These are phyloP conservation scores for Populus deltoides DNA, from an alignment of 345 rosid genomes.

Conservation along the genomic window DNA sequence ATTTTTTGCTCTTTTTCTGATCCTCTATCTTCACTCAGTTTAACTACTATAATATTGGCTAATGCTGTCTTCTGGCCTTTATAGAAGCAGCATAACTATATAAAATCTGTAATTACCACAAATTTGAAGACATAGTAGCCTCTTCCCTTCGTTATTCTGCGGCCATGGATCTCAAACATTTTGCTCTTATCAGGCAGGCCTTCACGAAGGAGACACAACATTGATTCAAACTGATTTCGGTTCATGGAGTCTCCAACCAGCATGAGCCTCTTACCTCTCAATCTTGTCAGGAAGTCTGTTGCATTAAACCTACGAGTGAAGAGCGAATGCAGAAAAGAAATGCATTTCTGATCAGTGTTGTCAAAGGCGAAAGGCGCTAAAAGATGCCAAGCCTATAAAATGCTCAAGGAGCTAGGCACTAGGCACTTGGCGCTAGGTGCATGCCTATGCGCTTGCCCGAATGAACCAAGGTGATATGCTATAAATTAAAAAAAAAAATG, in stretches of 20 bases:
- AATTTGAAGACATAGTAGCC: slow-evolving; percentile 76
- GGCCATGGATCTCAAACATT: slow-evolving; percentile 78
- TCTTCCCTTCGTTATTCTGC: slow-evolving; percentile 80
- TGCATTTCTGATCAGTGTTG: not conserved
- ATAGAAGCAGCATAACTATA: slow-evolving; percentile 13
- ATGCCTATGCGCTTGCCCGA: too few relatives aligned
- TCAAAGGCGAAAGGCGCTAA: too few relatives aligned
- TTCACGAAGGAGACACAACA: slow-evolving; percentile 79
- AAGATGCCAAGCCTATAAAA: too few relatives aligned
- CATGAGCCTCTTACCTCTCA: slow-evolving; percentile 78
- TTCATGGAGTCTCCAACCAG: slow-evolving; percentile 97
- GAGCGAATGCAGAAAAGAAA: slow-evolving; percentile 32
- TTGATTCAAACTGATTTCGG: slow-evolving; percentile 86
- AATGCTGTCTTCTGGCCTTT: not conserved
- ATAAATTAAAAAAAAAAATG: too few relatives aligned
- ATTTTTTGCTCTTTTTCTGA: not conserved
- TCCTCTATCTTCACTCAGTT: not conserved
- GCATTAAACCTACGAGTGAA: slow-evolving; percentile 82
- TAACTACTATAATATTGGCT: not conserved
- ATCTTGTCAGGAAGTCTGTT: slow-evolving; percentile 79
- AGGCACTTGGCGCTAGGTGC: too few relatives aligned
- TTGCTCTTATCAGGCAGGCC: slow-evolving; percentile 61
- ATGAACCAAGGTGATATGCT: too few relatives aligned
- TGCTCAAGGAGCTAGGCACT: too few relatives aligned
- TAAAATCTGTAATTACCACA: slow-evolving; percentile 43